Conservation (phyloP, 192 early-diverging fungal genomes). For the Gaertneriomyces sp. region DNA sequence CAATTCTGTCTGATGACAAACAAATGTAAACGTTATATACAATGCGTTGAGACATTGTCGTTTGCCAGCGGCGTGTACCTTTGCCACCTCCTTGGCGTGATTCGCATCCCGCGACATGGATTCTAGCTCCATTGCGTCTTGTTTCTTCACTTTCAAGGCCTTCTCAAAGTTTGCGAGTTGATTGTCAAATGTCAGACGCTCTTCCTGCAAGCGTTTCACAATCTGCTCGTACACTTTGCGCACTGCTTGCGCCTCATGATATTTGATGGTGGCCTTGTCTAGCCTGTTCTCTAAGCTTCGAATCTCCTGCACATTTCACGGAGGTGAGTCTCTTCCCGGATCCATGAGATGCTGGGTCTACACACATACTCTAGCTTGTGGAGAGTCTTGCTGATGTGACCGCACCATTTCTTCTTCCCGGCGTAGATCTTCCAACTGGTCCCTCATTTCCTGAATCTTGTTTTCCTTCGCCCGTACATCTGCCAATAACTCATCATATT, state of each 20-base stretch:
- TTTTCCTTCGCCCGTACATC: conserved; percentile 49
- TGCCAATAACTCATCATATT: conserved; percentile 56
- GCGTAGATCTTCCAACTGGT: conserved; percentile 48
- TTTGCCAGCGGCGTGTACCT: conserved; percentile 31
- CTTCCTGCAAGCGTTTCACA: conserved; percentile 57
- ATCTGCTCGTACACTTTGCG: conserved; percentile 62
- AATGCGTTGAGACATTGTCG: conserved; percentile 36
- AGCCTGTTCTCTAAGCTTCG: conserved; percentile 57
- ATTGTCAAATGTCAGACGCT: conserved; percentile 57
- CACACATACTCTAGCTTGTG: conserved; percentile 48
- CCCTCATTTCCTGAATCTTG: conserved; percentile 39
- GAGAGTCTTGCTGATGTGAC: conserved; percentile 45
- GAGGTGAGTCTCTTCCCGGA: neutral
- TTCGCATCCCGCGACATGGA: conserved; percentile 61
- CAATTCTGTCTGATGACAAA: conserved; percentile 42
- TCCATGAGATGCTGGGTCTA: neutral
- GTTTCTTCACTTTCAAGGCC: conserved; percentile 49
- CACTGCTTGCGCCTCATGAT: conserved; percentile 62
- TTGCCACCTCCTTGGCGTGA: conserved; percentile 60
- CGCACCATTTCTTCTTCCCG: conserved; percentile 46
- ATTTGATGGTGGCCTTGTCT: conserved; percentile 64
- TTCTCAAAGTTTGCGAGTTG: conserved; percentile 62
- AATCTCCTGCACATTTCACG: conserved; percentile 43
- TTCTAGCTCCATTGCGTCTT: conserved; percentile 56
- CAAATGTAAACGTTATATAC: conserved; percentile 13